Base-by-base conservation (phyloP, 495 filamentous ascomycete genomes). In the Aspergillus egyptiacus region DNA sequence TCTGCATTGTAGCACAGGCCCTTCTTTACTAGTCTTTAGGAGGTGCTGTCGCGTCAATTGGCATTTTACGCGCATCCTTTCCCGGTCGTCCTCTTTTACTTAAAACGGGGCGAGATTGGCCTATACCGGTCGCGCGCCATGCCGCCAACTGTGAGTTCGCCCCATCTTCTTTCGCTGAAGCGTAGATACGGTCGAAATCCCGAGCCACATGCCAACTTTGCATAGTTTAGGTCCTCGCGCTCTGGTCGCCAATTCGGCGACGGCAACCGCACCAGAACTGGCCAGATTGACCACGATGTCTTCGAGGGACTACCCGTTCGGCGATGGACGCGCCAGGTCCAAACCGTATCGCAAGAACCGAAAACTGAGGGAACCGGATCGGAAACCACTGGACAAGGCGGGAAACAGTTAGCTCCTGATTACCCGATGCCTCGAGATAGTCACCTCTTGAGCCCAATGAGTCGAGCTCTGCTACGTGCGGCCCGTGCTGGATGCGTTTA, bases 221-320 rank as follows among this genome's bases (percentile, higher is more conserved):
- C n/a, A 28, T 39, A 75, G 72, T 72, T 75, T 51, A 61, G 72
- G 43, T 68, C 70, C 33, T 75, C 71, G 6, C 72, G 66, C 45
- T 70, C 66, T 17, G 69, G 65, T 38, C 69, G 70, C 25, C 69
- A 73, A 46, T 61, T 72, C 53, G 62, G 58, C 48, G 64, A 82
- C 53, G 81, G 73, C 52, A 86, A 81, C 51, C 82, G 85, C 54
- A 83, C 83, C 45, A 78, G 86, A 58, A 84, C 84, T 37, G 82
- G 87, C 45, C 83, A 85, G 61, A 80, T 86, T 35, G 93, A 97
- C 58, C 89, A 96, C 63, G 94, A 98, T 73, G 82, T 96, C 57
- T 93, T 95, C 53, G 91, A 97, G 67, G 90, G 93, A 35, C 75
- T 98, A 5, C 93, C 93, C 15, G 82, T 98, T 38, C 85, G 91